These are phyloP conservation scores for Bolboschoenus planiculmis DNA, from an alignment of 176 grass and related monocot species.

Conservation along the genomic window DNA sequence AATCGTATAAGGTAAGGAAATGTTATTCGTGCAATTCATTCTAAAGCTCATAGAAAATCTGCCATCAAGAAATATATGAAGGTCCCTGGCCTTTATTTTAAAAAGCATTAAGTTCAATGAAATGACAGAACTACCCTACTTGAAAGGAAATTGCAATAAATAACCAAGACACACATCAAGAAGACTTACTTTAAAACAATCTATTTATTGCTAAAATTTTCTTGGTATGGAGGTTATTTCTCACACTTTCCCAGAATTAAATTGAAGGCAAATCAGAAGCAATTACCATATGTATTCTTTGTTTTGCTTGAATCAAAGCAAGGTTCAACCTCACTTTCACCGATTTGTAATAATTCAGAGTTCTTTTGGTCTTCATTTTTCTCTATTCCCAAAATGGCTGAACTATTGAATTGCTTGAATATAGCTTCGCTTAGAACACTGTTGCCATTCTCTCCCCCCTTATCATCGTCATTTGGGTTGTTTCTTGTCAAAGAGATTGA, in stretches of 20 bases:
- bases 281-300: conserved; percentile 42
- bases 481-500: conserved; percentile 42
- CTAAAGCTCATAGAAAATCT: background rate
- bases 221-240: background rate
- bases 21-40: background rate
- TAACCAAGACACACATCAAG: background rate
- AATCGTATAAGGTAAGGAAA: background rate
- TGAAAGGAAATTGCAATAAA: background rate
- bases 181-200: background rate
- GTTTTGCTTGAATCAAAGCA: conserved; percentile 38
- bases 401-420: conserved; percentile 66
- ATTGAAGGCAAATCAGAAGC: conserved; percentile 15
- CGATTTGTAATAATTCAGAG: conserved; percentile 26
- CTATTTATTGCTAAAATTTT: background rate
- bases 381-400: background rate
- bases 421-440: conserved; percentile 34
- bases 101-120: background rate
- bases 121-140: background rate
- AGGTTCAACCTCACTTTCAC: conserved; percentile 10
- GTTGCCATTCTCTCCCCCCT: background rate
- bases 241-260: background rate
- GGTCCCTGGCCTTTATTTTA: background rate
- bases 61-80: background rate
- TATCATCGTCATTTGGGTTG: conserved; percentile 1
- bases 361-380: conserved; percentile 11